A percentile compares a stretch with the other conserved stretches of the same genome.
Conservation (phyloP, 345 rosid species). For the Lenwebbia sp. region DNA sequence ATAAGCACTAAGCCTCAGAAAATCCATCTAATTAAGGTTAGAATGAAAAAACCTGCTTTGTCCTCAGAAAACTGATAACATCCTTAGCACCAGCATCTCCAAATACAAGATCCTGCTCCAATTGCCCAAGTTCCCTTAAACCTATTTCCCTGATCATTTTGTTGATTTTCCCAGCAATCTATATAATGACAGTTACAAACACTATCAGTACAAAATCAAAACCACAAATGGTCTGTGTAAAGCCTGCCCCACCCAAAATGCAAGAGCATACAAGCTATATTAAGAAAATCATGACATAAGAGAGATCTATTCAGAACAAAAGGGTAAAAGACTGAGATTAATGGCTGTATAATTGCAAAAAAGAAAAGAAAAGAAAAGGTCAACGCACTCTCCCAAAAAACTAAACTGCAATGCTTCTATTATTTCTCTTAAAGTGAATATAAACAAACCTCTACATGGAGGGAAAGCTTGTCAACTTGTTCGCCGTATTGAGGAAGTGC, state of each 20-base stretch:
- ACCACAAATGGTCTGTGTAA: not conserved
- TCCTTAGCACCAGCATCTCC: slow-evolving; percentile 95
- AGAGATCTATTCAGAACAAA: not conserved
- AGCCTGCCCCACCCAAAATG: not conserved
- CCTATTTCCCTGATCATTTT: slow-evolving; percentile 49
- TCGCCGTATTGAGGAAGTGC: slow-evolving; percentile 83
- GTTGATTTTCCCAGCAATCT: slow-evolving; percentile 90
- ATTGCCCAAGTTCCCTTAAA: slow-evolving; percentile 84
- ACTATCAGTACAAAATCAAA: not conserved
- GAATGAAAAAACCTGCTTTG: slow-evolving; percentile 40
- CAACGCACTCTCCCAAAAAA: not conserved
- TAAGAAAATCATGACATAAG: not conserved
- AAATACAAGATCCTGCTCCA: slow-evolving; percentile 97
- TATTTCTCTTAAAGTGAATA: not conserved
- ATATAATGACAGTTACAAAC: not conserved
- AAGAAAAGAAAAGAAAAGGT: not conserved
- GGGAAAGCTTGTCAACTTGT: slow-evolving; percentile 74
- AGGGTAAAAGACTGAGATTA: not conserved
- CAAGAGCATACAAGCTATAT: not conserved
- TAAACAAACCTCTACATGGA: slow-evolving; percentile 78
- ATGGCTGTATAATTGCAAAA: not conserved
- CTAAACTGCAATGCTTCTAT: not conserved
- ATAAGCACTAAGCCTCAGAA: not conserved
- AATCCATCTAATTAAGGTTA: not conserved
- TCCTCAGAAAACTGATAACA: slow-evolving; percentile 69